Evolutionary conservation across 306 rosid species (phyloP).

Genomic region (Cicer yamashitae): DNA sequence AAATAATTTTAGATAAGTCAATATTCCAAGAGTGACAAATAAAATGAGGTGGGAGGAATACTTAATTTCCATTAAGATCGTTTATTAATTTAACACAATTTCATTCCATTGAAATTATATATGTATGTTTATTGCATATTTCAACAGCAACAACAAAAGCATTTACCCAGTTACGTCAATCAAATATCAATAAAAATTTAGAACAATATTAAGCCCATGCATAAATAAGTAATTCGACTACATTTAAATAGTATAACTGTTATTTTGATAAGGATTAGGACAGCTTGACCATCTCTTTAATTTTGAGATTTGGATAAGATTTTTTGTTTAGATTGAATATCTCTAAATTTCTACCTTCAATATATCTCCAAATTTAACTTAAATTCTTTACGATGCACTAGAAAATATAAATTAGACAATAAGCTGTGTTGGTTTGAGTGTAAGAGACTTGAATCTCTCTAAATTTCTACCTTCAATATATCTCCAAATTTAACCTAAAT

Average conservation of each 20-base stretch:
- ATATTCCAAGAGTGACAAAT: neutral
- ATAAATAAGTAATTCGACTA: neutral
- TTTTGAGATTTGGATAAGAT: conserved; percentile 2
- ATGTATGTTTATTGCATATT: too few relatives aligned
- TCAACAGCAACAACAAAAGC: neutral
- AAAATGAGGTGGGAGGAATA: neutral
- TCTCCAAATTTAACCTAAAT: neutral
- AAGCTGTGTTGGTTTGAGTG: neutral
- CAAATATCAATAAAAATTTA: neutral
- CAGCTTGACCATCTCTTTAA: neutral
- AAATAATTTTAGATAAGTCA: neutral
- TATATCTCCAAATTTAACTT: neutral
- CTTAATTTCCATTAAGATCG: too few relatives aligned
- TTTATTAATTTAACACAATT: too few relatives aligned
- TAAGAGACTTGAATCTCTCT: neutral
- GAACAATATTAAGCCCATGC: neutral
- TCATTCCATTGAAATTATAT: too few relatives aligned
- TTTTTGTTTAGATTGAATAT: neutral
- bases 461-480: neutral
- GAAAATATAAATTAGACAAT: neutral
- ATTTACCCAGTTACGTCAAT: neutral
- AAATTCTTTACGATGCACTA: neutral
- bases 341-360: conserved; percentile 10
- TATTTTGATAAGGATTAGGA: neutral
- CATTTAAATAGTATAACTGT: neutral